Conservation (phyloP, 2,329 filamentous ascomycete species). For the Pseudogymnoascus sp. region DNA sequence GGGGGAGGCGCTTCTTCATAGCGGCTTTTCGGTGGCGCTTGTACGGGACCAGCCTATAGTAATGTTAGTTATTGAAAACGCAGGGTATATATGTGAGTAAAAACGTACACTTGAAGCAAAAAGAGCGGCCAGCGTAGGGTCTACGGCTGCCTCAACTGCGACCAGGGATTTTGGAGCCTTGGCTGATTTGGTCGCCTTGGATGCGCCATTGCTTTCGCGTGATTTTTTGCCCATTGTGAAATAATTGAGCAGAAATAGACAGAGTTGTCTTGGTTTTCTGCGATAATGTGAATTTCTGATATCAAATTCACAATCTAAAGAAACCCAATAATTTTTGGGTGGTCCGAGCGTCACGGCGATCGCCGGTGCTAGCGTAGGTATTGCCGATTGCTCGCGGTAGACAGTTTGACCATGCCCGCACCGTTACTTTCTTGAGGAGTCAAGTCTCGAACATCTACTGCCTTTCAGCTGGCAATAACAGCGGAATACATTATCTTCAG, state of each 20-base stretch:
- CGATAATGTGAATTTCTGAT: slow-evolving; percentile 5
- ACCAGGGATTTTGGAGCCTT: slow-evolving; percentile 28
- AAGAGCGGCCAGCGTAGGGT: slow-evolving; percentile 61
- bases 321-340: slow-evolving; percentile 11
- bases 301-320: slow-evolving; percentile 10
- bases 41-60: slow-evolving; percentile 31
- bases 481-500: slow-evolving; percentile 2
- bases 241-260: slow-evolving; percentile 8
- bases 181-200: slow-evolving; percentile 18
- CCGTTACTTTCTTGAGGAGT: slow-evolving; percentile 6
- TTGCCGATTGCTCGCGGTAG: slow-evolving; percentile 9
- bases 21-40: slow-evolving; percentile 27
- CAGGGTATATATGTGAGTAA: neutral
- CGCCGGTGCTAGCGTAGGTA: slow-evolving; percentile 8
- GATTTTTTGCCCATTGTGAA: slow-evolving; percentile 27
- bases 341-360: slow-evolving; percentile 8
- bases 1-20: slow-evolving; percentile 30
- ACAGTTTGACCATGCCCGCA: slow-evolving; percentile 8
- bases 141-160: slow-evolving; percentile 44
- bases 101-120: slow-evolving; percentile 64
- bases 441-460: neutral
- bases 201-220: slow-evolving; percentile 19
- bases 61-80: slow-evolving; percentile 11
- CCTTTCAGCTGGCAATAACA: slow-evolving; percentile 8
- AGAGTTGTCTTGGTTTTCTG: slow-evolving; percentile 6